These are phyloP conservation scores for Adiantum capillusveneris DNA, from an alignment of 75 land plant species.

Conservation along the genomic window DNA sequence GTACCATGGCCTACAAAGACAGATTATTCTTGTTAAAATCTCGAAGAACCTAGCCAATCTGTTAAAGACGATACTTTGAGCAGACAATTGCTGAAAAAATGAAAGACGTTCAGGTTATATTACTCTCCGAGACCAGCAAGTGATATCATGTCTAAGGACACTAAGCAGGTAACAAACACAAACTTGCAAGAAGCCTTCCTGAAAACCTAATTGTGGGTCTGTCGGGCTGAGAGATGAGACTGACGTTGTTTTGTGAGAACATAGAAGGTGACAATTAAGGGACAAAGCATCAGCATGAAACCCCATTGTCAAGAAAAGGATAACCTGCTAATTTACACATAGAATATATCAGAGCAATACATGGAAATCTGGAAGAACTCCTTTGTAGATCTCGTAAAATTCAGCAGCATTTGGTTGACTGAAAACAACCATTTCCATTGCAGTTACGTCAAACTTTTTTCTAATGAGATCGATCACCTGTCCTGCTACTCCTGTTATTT, in stretches of 20 bases:
- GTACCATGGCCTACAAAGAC: slow-evolving; percentile 36
- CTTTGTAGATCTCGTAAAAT: slow-evolving; percentile 28
- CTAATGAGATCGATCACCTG: slow-evolving; percentile 20
- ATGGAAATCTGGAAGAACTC: slow-evolving; percentile 25
- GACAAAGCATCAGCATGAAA: too few species aligned
- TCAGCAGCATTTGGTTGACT: slow-evolving; percentile 23
- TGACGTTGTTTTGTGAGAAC: too few species aligned
- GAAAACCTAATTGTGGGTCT: too few species aligned
- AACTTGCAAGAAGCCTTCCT: too few species aligned
- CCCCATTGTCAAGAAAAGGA: too few species aligned
- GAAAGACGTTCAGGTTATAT: background rate
- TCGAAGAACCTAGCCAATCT: too few species aligned
- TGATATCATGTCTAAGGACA: too few species aligned
- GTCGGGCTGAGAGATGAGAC: too few species aligned
- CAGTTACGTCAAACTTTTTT: slow-evolving; percentile 29
- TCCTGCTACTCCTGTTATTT: slow-evolving; percentile 32
- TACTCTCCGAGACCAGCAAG: background rate
- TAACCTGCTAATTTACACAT: background rate
- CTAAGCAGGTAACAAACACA: too few species aligned
- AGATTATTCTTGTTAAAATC: too few species aligned
- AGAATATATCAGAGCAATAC: slow-evolving; percentile 12
- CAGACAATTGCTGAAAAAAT: background rate
- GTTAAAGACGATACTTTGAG: background rate
- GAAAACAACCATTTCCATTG: slow-evolving; percentile 29
- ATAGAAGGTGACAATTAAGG: too few species aligned